Conservation (phyloP, 2,329 filamentous ascomycete genomes). For the Emmonsiellopsis sp. region DNA sequence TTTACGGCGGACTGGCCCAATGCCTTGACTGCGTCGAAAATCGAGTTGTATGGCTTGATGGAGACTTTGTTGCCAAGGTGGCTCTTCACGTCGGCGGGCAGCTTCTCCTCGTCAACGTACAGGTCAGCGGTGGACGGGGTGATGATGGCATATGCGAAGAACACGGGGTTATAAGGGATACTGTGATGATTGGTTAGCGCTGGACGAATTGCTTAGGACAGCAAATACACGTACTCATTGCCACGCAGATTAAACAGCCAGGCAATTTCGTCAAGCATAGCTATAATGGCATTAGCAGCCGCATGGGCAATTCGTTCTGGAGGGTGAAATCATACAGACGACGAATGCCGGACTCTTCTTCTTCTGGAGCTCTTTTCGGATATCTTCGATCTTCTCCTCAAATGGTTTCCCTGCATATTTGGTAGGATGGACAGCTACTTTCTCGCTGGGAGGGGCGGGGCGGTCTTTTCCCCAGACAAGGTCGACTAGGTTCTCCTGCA, state of each 20-base stretch:
- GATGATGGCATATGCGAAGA: slow-evolving; percentile 90
- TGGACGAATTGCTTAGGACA: not conserved
- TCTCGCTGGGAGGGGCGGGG: slow-evolving; percentile 65
- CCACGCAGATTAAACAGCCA: slow-evolving; percentile 98
- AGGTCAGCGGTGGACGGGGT: slow-evolving; percentile 67
- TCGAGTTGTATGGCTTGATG: slow-evolving; percentile 70
- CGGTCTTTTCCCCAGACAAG: slow-evolving; percentile 70
- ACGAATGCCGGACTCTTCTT: slow-evolving; percentile 81
- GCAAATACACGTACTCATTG: slow-evolving; percentile 51
- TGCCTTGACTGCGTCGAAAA: slow-evolving; percentile 67
- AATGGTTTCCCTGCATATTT: slow-evolving; percentile 76
- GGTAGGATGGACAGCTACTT: slow-evolving; percentile 60
- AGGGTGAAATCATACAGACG: slow-evolving; percentile 45
- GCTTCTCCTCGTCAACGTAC: slow-evolving; percentile 73
- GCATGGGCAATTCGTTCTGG: not conserved
- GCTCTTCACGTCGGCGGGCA: slow-evolving; percentile 56
- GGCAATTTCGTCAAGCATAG: slow-evolving; percentile 91
- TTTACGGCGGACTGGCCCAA: slow-evolving; percentile 43
- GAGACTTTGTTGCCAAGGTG: slow-evolving; percentile 63
- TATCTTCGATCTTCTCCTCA: slow-evolving; percentile 69
- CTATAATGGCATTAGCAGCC: slow-evolving; percentile 17
- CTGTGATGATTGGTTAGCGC: slow-evolving; percentile 23
- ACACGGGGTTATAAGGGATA: slow-evolving; percentile 96
- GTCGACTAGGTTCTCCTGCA: slow-evolving; percentile 82
- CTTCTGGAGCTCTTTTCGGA: slow-evolving; percentile 86